Evolutionary conservation across 2,329 filamentous ascomycete species (phyloP), one percentile per base, ranked within the genome.

Genomic region (Aspergillus quadricinctus): DNA sequence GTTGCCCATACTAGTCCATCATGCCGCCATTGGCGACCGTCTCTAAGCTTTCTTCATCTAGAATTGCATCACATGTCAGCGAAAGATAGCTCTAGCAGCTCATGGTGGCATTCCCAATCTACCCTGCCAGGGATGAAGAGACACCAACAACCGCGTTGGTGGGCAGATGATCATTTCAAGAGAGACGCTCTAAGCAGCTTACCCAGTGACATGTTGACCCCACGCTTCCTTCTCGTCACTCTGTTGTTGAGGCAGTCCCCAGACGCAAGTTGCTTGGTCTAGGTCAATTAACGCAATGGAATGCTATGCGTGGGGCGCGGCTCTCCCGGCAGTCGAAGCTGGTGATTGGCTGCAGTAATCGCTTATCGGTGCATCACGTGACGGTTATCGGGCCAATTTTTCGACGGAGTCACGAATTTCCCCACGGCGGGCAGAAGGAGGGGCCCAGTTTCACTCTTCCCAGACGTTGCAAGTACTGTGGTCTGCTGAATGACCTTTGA

Each of bases 11-110:
- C 83, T 80, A 75, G 62, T 85, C 81, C 64, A 86, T 79, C 52
- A 78, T 75, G 65, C 83, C 83, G 70, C 84, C 80, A 66, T 78
- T 78, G 67, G 83, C 83, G 61, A 81, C 82, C 56, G 74, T 69
- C 64, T 82, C 78, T 48, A 87, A 77, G 51, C 83, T 72, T 61
- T 78, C 75, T 64, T 85, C 81, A 65, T 79, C 78, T 77, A 57
- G 48, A 48, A 41, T 40, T 19, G 37, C n/a, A 48, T 48, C 9
- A 48, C 46, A 10, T 4, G 54, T 60, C 49, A 57, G 58, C 28
- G 29, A 19, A 48, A 37, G 23, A 54, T 21, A 25, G 37, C 11
- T 27, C 17, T 46, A 6, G 21, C n/a, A 23, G 25, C n/a, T 37
- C 27, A 48, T 49, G 52, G 25, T 45, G 54, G 31, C 23, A 14